Conservation (phyloP, 208 protist genomes). For the Acanthamoeba comandoni region DNA sequence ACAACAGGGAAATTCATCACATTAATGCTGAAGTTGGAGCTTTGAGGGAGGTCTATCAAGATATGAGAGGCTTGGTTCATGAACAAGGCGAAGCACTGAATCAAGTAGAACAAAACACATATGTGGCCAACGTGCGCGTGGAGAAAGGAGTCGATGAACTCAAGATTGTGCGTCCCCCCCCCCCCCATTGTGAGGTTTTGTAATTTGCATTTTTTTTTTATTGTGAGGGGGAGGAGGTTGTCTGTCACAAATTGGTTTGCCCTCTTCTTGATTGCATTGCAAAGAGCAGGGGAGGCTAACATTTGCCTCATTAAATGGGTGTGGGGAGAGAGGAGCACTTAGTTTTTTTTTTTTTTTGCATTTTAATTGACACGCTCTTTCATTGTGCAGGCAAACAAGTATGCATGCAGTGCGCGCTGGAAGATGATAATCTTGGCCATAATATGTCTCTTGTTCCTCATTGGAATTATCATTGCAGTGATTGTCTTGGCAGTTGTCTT, state of each 20-base stretch:
- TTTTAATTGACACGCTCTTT: too few species aligned
- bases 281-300: too few species aligned
- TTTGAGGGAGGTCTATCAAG: constrained; percentile 13
- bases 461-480: constrained; percentile 2
- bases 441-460: constrained; percentile 9
- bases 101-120: background rate
- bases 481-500: constrained; percentile 31
- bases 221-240: background rate
- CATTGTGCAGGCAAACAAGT: background rate
- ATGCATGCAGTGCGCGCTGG: constrained; percentile 33
- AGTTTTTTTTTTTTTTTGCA: background rate
- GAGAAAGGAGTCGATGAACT: constrained; percentile 41
- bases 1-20: constrained; percentile 26
- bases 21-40: constrained; percentile 28
- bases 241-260: too few species aligned
- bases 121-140: constrained; percentile 6
- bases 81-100: constrained; percentile 3
- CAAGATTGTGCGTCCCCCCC: background rate
- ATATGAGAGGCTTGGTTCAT: constrained; percentile 33
- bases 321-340: too few species aligned
- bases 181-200: background rate
- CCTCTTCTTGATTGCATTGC: too few species aligned
- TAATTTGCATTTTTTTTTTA: background rate
- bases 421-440: constrained; percentile 36
- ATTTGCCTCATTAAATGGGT: too few species aligned